These are phyloP conservation scores for Crithidia sp. DNA, from an alignment of 208 protist species.

Conservation along the genomic window DNA sequence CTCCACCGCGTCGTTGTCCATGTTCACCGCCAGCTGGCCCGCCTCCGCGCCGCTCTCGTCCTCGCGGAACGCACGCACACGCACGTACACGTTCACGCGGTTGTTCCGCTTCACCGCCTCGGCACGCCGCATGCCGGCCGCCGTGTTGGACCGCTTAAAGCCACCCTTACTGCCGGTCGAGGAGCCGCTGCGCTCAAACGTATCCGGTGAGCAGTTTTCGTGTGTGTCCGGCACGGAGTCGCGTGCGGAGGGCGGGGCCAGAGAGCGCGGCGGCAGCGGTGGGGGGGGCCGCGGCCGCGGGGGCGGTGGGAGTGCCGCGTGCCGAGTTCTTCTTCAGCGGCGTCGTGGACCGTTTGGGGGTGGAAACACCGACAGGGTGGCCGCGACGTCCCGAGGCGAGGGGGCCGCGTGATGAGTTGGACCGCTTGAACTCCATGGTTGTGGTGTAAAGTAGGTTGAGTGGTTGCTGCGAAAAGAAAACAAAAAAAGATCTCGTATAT, in stretches of 20 bases:
- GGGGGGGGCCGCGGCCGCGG: neutral
- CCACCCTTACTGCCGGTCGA: constrained; percentile 40
- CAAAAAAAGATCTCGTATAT: too few species aligned
- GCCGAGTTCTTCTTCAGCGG: constrained; percentile 26
- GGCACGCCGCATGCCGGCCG: constrained; percentile 43
- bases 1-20: constrained; percentile 73
- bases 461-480: neutral
- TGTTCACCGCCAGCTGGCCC: constrained; percentile 55
- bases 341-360: constrained; percentile 31
- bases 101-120: constrained; percentile 53
- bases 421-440: constrained; percentile 76
- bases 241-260: constrained; percentile 13
- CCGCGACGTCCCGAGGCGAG: constrained; percentile 24
- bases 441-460: neutral
- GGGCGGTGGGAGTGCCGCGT: constrained; percentile 7
- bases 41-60: constrained; percentile 50
- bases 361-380: constrained; percentile 18
- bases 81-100: constrained; percentile 86
- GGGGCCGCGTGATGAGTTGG: constrained; percentile 61
- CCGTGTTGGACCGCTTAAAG: constrained; percentile 69
- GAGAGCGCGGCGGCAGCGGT: constrained; percentile 7
- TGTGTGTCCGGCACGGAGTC: neutral
- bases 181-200: constrained; percentile 48
- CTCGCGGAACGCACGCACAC: constrained; percentile 72
- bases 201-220: neutral